Evolutionary conservation across 257 asterid genomes (phyloP).

Genomic region (Solanum stenotomum): DNA sequence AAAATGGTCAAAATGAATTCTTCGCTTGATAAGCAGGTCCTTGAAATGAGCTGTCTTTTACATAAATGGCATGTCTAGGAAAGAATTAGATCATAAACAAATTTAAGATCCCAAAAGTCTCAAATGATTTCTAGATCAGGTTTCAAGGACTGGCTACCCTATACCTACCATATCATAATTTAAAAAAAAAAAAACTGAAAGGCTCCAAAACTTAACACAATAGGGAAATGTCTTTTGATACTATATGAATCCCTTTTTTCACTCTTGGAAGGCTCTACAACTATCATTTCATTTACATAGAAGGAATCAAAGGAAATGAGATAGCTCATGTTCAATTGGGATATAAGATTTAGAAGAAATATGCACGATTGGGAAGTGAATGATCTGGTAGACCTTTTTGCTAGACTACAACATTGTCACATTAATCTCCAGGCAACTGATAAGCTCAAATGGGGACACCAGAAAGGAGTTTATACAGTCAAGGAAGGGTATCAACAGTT

Average conservation of each 20-base stretch:
- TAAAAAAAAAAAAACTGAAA: not conserved
- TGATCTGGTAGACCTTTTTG: too few relatives aligned
- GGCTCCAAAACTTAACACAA: not conserved
- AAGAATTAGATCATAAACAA: not conserved
- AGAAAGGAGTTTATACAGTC: too few relatives aligned
- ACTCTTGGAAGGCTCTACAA: not conserved
- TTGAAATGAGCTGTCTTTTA: not conserved
- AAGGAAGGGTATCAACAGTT: too few relatives aligned
- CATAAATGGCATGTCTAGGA: not conserved
- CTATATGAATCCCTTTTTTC: not conserved
- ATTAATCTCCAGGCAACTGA: too few relatives aligned
- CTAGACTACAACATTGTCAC: too few relatives aligned
- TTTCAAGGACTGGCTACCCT: not conserved
- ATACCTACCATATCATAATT: not conserved
- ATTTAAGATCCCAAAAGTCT: not conserved
- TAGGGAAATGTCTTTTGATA: not conserved
- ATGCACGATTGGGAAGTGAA: too few relatives aligned
- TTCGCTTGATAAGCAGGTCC: not conserved
- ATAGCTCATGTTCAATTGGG: not conserved
- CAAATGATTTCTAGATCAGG: not conserved
- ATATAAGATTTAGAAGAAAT: too few relatives aligned
- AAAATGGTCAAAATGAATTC: not conserved
- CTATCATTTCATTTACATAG: not conserved
- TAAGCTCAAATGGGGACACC: too few relatives aligned
- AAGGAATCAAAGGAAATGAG: not conserved